phyloP scores from a whole-genome alignment of 495 filamentous ascomycete genomes.

The Margaritispora aquatica region DNA sequence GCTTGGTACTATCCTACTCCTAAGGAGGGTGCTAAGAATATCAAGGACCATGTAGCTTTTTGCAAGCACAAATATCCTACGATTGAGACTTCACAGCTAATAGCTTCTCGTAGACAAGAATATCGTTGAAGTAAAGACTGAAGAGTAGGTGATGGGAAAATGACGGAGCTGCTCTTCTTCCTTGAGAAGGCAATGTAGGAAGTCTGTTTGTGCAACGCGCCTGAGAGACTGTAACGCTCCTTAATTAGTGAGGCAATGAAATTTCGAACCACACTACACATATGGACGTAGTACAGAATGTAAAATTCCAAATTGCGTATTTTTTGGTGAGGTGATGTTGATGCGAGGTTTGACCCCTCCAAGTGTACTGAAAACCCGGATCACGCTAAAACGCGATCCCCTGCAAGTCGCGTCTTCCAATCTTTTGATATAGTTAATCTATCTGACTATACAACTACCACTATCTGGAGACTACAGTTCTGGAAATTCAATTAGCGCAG shows the following conservation, averaged over 20 bases:
- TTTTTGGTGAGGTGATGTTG: not conserved
- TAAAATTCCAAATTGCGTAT: not conserved
- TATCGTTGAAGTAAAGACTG: constrained; percentile 13
- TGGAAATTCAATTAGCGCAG: not conserved
- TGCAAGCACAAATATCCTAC: constrained; percentile 39
- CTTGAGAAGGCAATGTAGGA: not conserved
- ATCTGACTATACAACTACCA: too few relatives aligned
- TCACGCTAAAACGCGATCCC: constrained; percentile 12
- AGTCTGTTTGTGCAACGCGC: too few relatives aligned
- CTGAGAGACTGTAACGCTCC: too few relatives aligned
- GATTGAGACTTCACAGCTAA: not conserved
- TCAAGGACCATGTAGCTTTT: constrained; percentile 62
- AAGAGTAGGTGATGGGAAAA: not conserved
- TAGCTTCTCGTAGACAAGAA: constrained; percentile 8
- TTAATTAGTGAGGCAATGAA: too few relatives aligned
- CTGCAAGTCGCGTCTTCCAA: constrained; percentile 18
- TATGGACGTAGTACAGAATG: too few relatives aligned
- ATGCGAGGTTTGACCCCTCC: too few relatives aligned
- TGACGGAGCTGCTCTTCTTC: not conserved
- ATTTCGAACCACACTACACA: too few relatives aligned
- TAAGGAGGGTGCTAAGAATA: constrained; percentile 47
- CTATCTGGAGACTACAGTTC: too few relatives aligned
- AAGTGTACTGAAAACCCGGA: not conserved
- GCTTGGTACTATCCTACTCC: constrained; percentile 64
- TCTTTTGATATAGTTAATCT: too few relatives aligned